A percentile compares a stretch with the other conserved stretches of the same genome.
phyloP scores from a whole-genome alignment of 345 rosid species.

The Linum tenue region DNA sequence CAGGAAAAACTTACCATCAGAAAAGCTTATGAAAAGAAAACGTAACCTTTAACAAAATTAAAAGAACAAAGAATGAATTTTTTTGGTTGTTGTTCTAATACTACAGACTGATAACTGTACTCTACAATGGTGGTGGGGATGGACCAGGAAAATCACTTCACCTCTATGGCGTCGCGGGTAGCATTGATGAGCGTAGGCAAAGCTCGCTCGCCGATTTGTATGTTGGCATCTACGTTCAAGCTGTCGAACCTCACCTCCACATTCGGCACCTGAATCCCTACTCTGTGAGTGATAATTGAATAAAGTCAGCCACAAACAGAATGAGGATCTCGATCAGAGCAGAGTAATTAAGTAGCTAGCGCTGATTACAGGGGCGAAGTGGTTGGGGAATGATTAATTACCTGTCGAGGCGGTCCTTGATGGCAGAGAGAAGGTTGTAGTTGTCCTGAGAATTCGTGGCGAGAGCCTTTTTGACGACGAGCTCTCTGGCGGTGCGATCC shows the following conservation, averaged over 20 bases:
- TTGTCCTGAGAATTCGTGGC: constrained; percentile 87
- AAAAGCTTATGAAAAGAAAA: neutral
- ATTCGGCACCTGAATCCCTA: constrained; percentile 61
- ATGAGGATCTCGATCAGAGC: neutral
- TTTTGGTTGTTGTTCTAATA: neutral
- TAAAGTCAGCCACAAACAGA: neutral
- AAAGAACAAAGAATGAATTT: neutral
- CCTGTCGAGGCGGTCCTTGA: constrained; percentile 77
- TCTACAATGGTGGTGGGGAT: neutral
- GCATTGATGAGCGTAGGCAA: constrained; percentile 73
- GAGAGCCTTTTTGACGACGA: constrained; percentile 60
- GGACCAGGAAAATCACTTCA: constrained; percentile 9
- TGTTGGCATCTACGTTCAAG: constrained; percentile 48
- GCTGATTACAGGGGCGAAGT: neutral
- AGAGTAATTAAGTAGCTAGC: neutral
- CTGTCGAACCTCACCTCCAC: constrained; percentile 70
- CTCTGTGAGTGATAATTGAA: constrained; percentile 29
- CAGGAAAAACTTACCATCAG: no score
- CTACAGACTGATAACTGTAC: no score
- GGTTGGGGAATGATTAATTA: constrained; percentile 2
- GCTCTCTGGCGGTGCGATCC: constrained; percentile 52
- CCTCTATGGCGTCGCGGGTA: constrained; percentile 59
- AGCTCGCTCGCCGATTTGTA: constrained; percentile 68
- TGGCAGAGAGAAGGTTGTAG: constrained; percentile 45
- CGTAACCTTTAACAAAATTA: neutral